Evolutionary conservation across 2,329 filamentous ascomycete genomes (phyloP).

Genomic region (Colletotrichum brevisporum): DNA sequence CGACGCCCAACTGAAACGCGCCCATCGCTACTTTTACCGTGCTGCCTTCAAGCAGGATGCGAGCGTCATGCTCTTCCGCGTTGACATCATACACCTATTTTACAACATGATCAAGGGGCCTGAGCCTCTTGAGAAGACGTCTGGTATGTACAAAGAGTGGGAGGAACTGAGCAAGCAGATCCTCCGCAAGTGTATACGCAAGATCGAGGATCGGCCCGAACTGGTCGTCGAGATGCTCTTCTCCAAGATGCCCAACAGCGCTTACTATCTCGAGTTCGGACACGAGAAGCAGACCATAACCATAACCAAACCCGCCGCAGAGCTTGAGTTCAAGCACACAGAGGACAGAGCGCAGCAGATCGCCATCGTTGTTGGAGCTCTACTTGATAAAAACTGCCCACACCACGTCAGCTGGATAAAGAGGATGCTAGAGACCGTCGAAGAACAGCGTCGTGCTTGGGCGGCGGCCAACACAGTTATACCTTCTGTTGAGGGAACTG

Average conservation of each 20-base stretch:
- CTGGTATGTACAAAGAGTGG: conserved; percentile 86
- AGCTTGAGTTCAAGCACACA: conserved; percentile 84
- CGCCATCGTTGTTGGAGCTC: conserved; percentile 81
- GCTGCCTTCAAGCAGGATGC: conserved; percentile 96
- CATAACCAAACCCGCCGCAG: conserved; percentile 78
- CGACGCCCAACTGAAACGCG: conserved; percentile 86
- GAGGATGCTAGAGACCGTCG: conserved; percentile 75
- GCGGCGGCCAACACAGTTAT: conserved; percentile 77
- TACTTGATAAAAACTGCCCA: conserved; percentile 84
- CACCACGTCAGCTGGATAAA: conserved; percentile 88
- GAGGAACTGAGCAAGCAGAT: conserved; percentile 90
- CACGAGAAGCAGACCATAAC: conserved; percentile 83
- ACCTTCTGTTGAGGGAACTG: conserved; percentile 52
- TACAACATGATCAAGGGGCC: conserved; percentile 94
- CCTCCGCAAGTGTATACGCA: conserved; percentile 84
- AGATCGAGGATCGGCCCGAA: conserved; percentile 87
- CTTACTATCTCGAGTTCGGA: conserved; percentile 91
- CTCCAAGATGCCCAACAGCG: conserved; percentile 87
- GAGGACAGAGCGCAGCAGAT: conserved; percentile 80
- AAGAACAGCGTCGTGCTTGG: conserved; percentile 83
- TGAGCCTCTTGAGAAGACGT: conserved; percentile 77
- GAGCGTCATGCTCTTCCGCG: conserved; percentile 87
- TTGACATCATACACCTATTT: conserved; percentile 91
- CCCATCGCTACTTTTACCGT: conserved; percentile 94
- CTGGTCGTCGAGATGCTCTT: conserved; percentile 94